Conservation (phyloP, 164 flowering plant species). For the Sextonia rubra region DNA sequence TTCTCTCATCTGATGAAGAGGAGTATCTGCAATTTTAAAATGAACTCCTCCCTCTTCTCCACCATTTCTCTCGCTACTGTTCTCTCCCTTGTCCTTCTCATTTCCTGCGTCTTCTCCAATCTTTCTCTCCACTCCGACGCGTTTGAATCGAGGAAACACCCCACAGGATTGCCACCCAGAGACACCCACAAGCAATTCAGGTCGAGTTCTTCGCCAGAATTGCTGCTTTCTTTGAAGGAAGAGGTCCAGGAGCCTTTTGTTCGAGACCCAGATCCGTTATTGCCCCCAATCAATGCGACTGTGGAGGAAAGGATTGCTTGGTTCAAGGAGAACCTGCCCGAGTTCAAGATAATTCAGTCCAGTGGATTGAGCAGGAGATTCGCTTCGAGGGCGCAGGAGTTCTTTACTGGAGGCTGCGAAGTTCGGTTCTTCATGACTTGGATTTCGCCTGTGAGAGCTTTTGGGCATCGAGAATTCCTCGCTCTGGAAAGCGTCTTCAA, state of each 20-base stretch:
- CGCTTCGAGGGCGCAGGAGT: constrained; percentile 19
- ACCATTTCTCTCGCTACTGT: constrained; percentile 23
- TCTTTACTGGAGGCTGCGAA: constrained; percentile 35
- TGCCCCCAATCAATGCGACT: constrained; percentile 20
- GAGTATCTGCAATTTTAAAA: constrained; percentile 1
- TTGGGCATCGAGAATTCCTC: constrained; percentile 50
- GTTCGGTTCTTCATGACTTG: constrained; percentile 80
- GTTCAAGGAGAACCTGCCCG: constrained; percentile 24
- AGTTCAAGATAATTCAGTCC: constrained; percentile 29
- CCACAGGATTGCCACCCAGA: neutral
- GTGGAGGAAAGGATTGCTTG: constrained; percentile 23
- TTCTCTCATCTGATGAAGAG: neutral
- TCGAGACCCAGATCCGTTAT: constrained; percentile 5
- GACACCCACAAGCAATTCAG: neutral
- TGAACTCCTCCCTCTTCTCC: constrained; percentile 17
- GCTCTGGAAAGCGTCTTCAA: constrained; percentile 65
- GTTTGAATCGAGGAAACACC: neutral
- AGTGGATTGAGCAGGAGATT: constrained; percentile 17
- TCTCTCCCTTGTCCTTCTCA: constrained; percentile 17
- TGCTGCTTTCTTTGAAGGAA: constrained; percentile 11
- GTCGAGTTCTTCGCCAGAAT: constrained; percentile 4
- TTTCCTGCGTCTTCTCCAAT: constrained; percentile 17
- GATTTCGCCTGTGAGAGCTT: constrained; percentile 52
- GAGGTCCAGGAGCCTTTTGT: constrained; percentile 8
- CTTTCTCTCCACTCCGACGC: constrained; percentile 12